Conservation (phyloP, 768 basidiomycete genomes). For the Clitopilus hobsonii region DNA sequence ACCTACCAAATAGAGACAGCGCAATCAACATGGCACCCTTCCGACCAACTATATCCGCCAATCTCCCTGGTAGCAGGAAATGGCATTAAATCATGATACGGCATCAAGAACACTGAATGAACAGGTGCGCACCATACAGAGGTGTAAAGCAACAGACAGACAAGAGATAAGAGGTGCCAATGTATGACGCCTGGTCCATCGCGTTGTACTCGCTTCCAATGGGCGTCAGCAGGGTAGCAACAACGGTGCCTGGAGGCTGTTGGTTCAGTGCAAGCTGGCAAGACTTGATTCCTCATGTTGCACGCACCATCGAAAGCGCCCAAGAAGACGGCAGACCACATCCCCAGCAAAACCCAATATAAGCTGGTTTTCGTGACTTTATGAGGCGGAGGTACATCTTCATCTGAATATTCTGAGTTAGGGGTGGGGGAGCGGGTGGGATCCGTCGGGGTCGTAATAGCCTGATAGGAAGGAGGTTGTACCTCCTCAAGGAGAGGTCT, state of each 20-base stretch:
- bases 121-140: conserved; percentile 58
- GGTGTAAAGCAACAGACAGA: conserved; percentile 92
- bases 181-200: conserved; percentile 77
- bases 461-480: conserved; percentile 43
- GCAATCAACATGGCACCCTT: conserved; percentile 86
- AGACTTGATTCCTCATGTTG: conserved; percentile 4
- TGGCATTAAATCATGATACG: conserved; percentile 12
- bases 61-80: conserved; percentile 50
- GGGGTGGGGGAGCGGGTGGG: conserved; percentile 13
- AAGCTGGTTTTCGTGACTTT: conserved; percentile 50
- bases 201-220: conserved; percentile 84
- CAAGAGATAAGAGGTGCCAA: conserved; percentile 84
- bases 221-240: conserved; percentile 79
- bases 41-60: conserved; percentile 82
- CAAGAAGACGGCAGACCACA: conserved; percentile 82
- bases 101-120: conserved; percentile 3
- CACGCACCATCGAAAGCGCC: conserved; percentile 78
- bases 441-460: conserved; percentile 35
- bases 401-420: conserved; percentile 20
- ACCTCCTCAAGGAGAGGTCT: conserved; percentile 51
- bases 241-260: conserved; percentile 62
- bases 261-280: conserved; percentile 4
- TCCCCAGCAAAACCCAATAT: conserved; percentile 67
- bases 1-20: conserved; percentile 73
- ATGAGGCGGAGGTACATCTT: conserved; percentile 31